Evolutionary conservation across 495 filamentous ascomycete species (phyloP), one percentile per base, ranked within the genome.

Genomic region (Cudoniella acicularis): DNA sequence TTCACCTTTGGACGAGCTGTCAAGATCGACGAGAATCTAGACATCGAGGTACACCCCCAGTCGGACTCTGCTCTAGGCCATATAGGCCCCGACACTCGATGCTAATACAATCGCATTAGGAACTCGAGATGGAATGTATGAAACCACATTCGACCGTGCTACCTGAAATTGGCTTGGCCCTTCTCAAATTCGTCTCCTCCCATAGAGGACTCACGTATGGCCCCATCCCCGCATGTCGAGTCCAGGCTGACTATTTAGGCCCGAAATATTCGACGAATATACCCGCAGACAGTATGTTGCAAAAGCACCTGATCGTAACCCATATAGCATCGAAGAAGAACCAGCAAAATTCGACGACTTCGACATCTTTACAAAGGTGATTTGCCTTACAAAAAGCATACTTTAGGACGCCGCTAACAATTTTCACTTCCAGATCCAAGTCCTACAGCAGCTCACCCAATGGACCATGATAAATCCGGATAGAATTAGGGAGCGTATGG

Each of bases 181-280:
- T 98, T 1, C 83, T 98, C 51, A 96, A 96, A 78, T 90, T 87
- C 73, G 86, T 98, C 21, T 96, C 94, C 10, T 96, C 92, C 52
- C 91, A 97, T 74, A 86, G 91, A 53, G 91, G 92, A 60, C 78
- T 98, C 8, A 92, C 86, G 90, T 94, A 85, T 63, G 90, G 80
- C 22, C 26, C 13, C 36, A 23, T 16, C 20, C 50, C 21, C 57
- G 51, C 27, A 47, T 48, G 30, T 52, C 43, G 30, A 50, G 0
- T 52, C 9, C 30, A 16, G 16, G 36, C 63, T 59, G 27, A 56
- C 45, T 45, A 61, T 56, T 42, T 62, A 97, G 92, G 2, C 85
- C 79, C 22, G 92, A 92, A 8, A 83, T 93, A 48, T 98, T 98
- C 63, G 91, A 98, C 69, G 92, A 98, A 69, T 96, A 97, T 60